These are phyloP conservation scores for Chaetomiaceae sp. DNA, from an alignment of 2,329 filamentous ascomycete species.

Conservation along the genomic window DNA sequence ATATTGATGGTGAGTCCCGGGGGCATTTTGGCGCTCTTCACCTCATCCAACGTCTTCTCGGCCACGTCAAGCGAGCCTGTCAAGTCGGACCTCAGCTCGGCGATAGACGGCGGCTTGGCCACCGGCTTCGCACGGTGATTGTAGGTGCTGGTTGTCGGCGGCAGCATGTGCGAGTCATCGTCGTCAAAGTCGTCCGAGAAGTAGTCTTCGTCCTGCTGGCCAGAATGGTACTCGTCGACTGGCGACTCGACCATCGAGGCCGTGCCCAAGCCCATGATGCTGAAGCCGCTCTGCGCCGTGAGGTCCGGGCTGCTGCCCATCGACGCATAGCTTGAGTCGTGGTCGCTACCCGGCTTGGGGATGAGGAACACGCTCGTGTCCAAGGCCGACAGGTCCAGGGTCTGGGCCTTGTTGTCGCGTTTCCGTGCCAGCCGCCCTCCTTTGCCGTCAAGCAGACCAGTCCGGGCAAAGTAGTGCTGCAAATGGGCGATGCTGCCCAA, in stretches of 20 bases:
- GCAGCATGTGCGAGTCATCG: slow-evolving; percentile 82
- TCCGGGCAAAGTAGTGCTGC: slow-evolving; percentile 97
- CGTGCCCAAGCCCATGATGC: slow-evolving; percentile 26
- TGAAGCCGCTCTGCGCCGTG: slow-evolving; percentile 35
- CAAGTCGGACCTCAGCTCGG: slow-evolving; percentile 63
- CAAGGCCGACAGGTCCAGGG: slow-evolving; percentile 53
- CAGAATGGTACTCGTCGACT: slow-evolving; percentile 37
- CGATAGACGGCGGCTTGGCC: slow-evolving; percentile 76
- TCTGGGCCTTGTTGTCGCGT: slow-evolving; percentile 49
- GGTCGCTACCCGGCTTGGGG: slow-evolving; percentile 39
- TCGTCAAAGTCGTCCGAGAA: slow-evolving; percentile 57
- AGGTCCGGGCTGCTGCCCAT: slow-evolving; percentile 56
- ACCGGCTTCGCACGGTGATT: slow-evolving; percentile 77
- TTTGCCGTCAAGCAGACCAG: slow-evolving; percentile 88
- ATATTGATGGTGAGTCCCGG: slow-evolving; percentile 22
- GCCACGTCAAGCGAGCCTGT: slow-evolving; percentile 68
- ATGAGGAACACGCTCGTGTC: slow-evolving; percentile 39
- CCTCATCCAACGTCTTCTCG: slow-evolving; percentile 60
- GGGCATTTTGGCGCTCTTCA: slow-evolving; percentile 36
- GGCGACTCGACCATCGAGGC: slow-evolving; percentile 45
- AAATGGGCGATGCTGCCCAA: slow-evolving; percentile 94
- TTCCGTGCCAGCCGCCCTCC: slow-evolving; percentile 78
- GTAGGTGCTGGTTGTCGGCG: slow-evolving; percentile 96
- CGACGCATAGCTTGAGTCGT: slow-evolving; percentile 56
- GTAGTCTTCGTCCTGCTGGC: slow-evolving; percentile 34